Conservation (phyloP, 345 rosid genomes). For the Hibiscus trionum region DNA sequence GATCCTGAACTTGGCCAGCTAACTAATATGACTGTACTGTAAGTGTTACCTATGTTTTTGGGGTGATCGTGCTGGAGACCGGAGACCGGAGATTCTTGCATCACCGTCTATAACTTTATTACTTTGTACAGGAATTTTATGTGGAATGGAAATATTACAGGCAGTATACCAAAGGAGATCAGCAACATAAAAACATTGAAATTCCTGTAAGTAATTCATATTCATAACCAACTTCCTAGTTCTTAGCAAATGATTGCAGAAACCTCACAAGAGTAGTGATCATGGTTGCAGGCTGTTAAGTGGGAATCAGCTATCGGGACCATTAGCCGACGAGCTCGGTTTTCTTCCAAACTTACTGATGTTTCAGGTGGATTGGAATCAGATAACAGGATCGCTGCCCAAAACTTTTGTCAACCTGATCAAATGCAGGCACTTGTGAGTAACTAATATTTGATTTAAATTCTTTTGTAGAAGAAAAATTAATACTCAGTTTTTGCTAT, state of each 20-base stretch:
- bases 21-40: constrained; percentile 24
- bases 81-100: background rate
- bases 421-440: constrained; percentile 35
- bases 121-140: constrained; percentile 30
- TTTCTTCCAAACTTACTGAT: constrained; percentile 29
- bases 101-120: background rate
- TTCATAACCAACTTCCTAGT: background rate
- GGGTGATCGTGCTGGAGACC: background rate
- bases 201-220: constrained; percentile 27
- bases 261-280: background rate
- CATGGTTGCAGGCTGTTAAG: constrained; percentile 34
- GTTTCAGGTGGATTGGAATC: constrained; percentile 35
- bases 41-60: constrained; percentile 7
- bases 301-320: constrained; percentile 40
- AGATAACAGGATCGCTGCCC: constrained; percentile 33
- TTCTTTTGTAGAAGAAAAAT: background rate
- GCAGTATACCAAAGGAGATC: constrained; percentile 37
- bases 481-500: background rate
- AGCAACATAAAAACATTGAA: constrained; percentile 29
- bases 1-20: constrained; percentile 33
- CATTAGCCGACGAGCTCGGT: constrained; percentile 40
- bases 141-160: constrained; percentile 36
- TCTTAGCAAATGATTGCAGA: background rate
- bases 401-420: constrained; percentile 27
- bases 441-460: background rate